A percentile compares a stretch with the other conserved stretches of the same genome.
phyloP scores from a whole-genome alignment of 2,329 filamentous ascomycete genomes.

The Penicillium sp. region DNA sequence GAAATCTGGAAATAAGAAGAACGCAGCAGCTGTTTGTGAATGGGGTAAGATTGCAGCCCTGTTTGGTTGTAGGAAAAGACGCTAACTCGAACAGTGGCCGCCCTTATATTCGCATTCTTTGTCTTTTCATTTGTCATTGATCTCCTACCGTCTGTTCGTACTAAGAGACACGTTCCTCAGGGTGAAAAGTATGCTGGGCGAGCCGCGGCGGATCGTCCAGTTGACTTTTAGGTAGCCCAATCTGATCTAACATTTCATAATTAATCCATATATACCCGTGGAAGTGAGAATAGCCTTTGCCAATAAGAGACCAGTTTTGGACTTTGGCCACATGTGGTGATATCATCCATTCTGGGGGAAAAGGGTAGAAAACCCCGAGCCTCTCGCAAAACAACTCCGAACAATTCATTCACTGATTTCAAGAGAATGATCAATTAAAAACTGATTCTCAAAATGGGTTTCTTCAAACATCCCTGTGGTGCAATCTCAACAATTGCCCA shows the following conservation, averaged over 20 bases:
- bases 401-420: not conserved
- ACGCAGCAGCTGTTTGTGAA: constrained; percentile 8
- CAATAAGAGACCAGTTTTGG: not conserved
- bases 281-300: not conserved
- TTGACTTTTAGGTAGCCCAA: not conserved
- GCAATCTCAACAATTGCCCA: constrained; percentile 12
- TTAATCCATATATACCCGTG: not conserved
- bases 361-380: not conserved
- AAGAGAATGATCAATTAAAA: not conserved
- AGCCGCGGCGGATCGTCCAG: not conserved
- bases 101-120: constrained; percentile 11
- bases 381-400: not conserved
- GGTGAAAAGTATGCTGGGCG: constrained; percentile 11
- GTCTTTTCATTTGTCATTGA: constrained; percentile 11
- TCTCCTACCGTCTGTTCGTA: constrained; percentile 12
- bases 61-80: not conserved
- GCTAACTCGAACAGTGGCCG: constrained; percentile 9
- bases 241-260: not conserved
- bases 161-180: constrained; percentile 8
- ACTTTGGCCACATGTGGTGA: constrained; percentile 8
- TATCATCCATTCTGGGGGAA: not conserved
- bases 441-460: constrained; percentile 1
- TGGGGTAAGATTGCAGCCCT: constrained; percentile 5
- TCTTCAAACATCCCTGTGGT: constrained; percentile 13
- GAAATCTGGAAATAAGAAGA: not conserved